Percentiles rank a stretch among this genome's conserved stretches.
These are phyloP conservation scores for Beta macrorhiza DNA, from an alignment of 179 eudicot genomes.

Conservation along the genomic window DNA sequence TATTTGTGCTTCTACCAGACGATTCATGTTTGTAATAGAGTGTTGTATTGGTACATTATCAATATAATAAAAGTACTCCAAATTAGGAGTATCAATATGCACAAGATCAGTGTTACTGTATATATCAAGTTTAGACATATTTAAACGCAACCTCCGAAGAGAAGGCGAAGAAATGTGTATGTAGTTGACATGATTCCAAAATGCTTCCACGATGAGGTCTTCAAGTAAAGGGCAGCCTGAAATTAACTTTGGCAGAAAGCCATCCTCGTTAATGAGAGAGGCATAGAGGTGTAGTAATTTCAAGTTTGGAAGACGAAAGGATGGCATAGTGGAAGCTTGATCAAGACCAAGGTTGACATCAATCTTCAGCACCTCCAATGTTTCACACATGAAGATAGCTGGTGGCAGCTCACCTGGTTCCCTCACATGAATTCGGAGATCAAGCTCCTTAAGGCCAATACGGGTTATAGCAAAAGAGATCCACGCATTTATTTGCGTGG, in stretches of 20 bases:
- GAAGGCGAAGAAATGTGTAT: not conserved
- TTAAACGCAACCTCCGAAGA: slow-evolving; percentile 1
- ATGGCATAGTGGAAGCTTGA: not conserved
- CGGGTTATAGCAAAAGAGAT: not conserved
- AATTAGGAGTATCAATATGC: slow-evolving; percentile 1
- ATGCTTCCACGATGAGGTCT: not conserved
- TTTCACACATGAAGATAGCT: not conserved
- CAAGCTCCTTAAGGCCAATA: not conserved
- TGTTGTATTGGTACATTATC: not conserved
- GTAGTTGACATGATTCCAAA: not conserved
- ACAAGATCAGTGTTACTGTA: not conserved
- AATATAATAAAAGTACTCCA: not conserved
- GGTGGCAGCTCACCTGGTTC: not conserved
- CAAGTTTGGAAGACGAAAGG: not conserved
- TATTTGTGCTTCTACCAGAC: not conserved
- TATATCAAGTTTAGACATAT: not conserved
- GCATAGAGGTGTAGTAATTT: not conserved
- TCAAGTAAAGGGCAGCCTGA: slow-evolving; percentile 11
- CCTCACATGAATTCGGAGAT: not conserved
- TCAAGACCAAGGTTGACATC: slow-evolving; percentile 5
- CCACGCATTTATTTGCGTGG: not conserved
- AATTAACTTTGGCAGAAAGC: not conserved
- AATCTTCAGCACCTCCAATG: slow-evolving; percentile 6
- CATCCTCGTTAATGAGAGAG: not conserved
- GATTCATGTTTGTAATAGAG: not conserved